Evolutionary conservation across 1,284 basidiomycete species (phyloP).

Genomic region (Leccinum griseonigrum): DNA sequence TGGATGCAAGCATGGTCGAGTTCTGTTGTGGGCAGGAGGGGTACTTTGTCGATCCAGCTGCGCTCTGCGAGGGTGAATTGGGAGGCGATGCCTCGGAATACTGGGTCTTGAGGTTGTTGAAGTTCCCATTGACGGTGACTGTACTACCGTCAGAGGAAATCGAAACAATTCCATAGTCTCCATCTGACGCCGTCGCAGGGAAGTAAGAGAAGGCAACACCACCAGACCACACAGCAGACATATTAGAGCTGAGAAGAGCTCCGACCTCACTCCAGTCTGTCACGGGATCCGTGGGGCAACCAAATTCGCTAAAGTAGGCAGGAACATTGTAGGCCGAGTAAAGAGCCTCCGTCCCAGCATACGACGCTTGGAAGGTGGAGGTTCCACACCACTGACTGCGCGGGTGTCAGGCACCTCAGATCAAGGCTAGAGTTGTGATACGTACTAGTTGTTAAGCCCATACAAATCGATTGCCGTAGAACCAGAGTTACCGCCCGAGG

Average conservation of each 20-base stretch:
- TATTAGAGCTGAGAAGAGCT: slow-evolving; percentile 70
- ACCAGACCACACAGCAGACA: slow-evolving; percentile 83
- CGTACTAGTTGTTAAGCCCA: slow-evolving; percentile 78
- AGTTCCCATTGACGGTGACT: slow-evolving; percentile 69
- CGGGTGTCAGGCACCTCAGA: slow-evolving; percentile 11
- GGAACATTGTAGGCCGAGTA: slow-evolving; percentile 73
- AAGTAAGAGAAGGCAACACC: slow-evolving; percentile 90
- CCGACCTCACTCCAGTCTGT: slow-evolving; percentile 81
- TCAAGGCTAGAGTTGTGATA: slow-evolving; percentile 11
- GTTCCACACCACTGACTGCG: slow-evolving; percentile 78
- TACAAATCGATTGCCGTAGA: slow-evolving; percentile 78
- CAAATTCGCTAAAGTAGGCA: slow-evolving; percentile 91
- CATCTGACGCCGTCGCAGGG: slow-evolving; percentile 60
- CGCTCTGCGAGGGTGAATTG: slow-evolving; percentile 59
- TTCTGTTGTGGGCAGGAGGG: slow-evolving; percentile 66
- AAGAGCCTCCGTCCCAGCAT: slow-evolving; percentile 49
- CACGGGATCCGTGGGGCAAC: slow-evolving; percentile 64
- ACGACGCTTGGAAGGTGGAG: slow-evolving; percentile 56
- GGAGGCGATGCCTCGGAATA: slow-evolving; percentile 60
- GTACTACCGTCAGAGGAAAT: slow-evolving; percentile 61
- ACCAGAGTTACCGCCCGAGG: slow-evolving; percentile 50
- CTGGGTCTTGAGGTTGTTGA: slow-evolving; percentile 59
- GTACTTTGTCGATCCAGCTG: slow-evolving; percentile 53
- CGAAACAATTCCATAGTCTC: slow-evolving; percentile 83
- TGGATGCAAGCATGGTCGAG: slow-evolving; percentile 61